Base-by-base conservation (phyloP, 805 yeast genomes). In the Wickerhamiella spandovensis region DNA sequence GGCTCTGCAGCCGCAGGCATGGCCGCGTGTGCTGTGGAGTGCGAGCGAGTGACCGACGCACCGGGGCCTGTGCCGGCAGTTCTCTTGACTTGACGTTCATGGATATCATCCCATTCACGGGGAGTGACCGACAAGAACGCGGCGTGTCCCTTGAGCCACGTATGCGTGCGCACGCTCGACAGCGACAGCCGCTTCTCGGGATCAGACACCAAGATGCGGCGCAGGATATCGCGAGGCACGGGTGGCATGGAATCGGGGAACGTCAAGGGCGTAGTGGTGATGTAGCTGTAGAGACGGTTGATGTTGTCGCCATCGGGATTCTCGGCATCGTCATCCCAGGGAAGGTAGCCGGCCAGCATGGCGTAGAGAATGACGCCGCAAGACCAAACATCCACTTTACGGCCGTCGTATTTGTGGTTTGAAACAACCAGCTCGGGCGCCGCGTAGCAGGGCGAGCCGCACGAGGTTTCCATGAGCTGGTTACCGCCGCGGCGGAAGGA, bases 361-460 rank as follows among this genome's bases (percentile, higher is more conserved):
- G 97, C 97, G 63, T 88, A 92, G 43, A 92, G 69, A 49, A 92
- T 92, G 25, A 92, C 89, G 53, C 98, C 98, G 60, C 95, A 79
- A 0, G 96, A 86, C 98, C 98, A 92, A 43, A 89, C 83, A 67
- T 92, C 98, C 30, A 87, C 97, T 66, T 87, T 88, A 54, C 87
- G 77, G 21, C 95, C 97, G 57, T 84, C 87, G 64, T 92, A 92
- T 15, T 95, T 88, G 49, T 80, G 76, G 55, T 81, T 85, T 12
- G 90, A 82, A 28, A 88, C 82, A 2, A 92, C 98, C 51, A 92
- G 70, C 64, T 92, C 98, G 0, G 98, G 98, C 1, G 98, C 98
- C 0, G 98, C 98, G 66, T 90, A 90, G 65, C 98, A 90, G 0
- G 98, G 98, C 2, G 95, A 86, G 1, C 98, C 98, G 66, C 98